Base-by-base conservation (phyloP, 208 protist species). In the Cochliopodium minus region DNA sequence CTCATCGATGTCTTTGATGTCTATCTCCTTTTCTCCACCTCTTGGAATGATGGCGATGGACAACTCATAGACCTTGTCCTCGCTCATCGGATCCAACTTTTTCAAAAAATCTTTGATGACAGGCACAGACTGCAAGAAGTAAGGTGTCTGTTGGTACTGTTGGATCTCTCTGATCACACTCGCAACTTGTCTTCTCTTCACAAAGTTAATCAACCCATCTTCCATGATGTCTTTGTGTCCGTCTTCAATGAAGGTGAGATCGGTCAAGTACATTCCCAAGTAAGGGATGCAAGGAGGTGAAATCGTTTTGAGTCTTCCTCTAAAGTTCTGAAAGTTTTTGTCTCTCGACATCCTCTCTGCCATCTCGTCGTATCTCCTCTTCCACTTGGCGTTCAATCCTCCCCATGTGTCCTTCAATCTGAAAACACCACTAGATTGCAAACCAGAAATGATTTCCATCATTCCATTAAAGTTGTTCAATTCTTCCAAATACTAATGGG, bases 251-350 rank as follows among this genome's bases (percentile, higher is more conserved):
- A 62, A 62, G 17, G 57, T 62, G 4, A 62, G 22, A 62, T 62
- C 57, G 4, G 57, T 62, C 46, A 62, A 53, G 57, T 57, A 62
- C 10, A 62, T 49, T 17, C 68, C 68, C 3, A 67, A 32, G 45
- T 71, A 68, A 36, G 67, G 67, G 17, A 72, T 51, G 11, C 64
- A 67, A 15, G 67, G 67, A n/a, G 66, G 61, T n/a, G 40, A 50
- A 0, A 29, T 22, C 30, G 9, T 50, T 23, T 43, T 49, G 4
- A 65, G 29, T 4, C 7, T 26, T 30, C 15, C 28, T 40, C 60
- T 43, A 5, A 59, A 25, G 7, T 17, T 33, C 5, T 7, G 23
- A 49, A 60, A 65, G 33, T 57, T 60, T 9, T 23, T 11, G 11
- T 65, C 29, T 23, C 51, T 15, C 17, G 34, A 25, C 6, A 25